Evolutionary conservation across 169 alveolate species (phyloP).

Genomic region (Plasmodium billcollinsi): DNA sequence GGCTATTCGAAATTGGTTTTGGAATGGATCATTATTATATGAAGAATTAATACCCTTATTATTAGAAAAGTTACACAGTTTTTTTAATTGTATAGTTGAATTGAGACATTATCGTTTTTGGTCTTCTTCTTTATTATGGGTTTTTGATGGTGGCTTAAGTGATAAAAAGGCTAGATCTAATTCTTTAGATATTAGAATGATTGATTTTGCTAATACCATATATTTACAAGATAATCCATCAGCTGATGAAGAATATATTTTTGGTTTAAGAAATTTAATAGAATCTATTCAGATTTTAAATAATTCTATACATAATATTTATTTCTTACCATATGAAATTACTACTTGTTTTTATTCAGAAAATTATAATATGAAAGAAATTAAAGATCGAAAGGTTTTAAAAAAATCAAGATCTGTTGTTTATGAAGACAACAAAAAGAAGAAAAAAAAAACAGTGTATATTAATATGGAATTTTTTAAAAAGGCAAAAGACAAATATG

Average conservation of each 20-base stretch:
- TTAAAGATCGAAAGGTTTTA: conserved; percentile 5
- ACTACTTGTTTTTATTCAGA: conserved; percentile 61
- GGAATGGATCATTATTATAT: conserved; percentile 79
- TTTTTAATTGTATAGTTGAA: conserved; percentile 76
- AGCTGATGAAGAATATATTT: conserved; percentile 82
- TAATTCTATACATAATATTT: conserved; percentile 78
- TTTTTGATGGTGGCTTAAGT: conserved; percentile 82
- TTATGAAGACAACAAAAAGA: conserved; percentile 26
- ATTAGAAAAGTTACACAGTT: conserved; percentile 76
- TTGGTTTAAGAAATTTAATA: conserved; percentile 79
- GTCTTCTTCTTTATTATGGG: conserved; percentile 84
- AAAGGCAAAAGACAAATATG: conserved; percentile 7
- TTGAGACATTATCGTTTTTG: conserved; percentile 82
- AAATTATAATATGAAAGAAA: conserved; percentile 16
- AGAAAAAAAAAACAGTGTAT: conserved; percentile 34
- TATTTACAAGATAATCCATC: conserved; percentile 82
- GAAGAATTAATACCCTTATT: conserved; percentile 78
- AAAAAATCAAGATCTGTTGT: conserved; percentile 43
- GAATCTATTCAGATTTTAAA: conserved; percentile 74
- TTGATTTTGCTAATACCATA: conserved; percentile 83
- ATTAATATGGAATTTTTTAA: conserved; percentile 31
- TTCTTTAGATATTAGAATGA: conserved; percentile 83
- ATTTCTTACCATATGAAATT: conserved; percentile 71
- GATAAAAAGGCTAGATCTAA: conserved; percentile 74
- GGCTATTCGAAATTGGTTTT: conserved; percentile 83